Conservation (phyloP, 208 protist genomes). For the Wallacemonas collosoma region DNA sequence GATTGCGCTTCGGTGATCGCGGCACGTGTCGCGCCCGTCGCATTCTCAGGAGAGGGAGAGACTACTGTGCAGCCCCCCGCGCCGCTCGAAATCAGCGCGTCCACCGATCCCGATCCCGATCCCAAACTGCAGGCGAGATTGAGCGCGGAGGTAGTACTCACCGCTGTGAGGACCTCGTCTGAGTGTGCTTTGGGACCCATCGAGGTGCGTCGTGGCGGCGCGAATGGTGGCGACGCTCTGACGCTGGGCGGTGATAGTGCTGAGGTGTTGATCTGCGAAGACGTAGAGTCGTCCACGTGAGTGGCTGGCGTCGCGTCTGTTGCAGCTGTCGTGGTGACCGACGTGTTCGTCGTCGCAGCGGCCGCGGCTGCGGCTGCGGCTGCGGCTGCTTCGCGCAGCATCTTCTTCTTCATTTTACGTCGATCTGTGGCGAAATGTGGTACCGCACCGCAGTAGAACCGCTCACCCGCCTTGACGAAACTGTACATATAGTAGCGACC, state of each 20-base stretch:
- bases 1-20: no score
- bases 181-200: neutral
- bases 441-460: conserved; percentile 65
- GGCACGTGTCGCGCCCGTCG: no score
- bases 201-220: neutral
- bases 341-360: neutral
- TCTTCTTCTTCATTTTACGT: conserved; percentile 15
- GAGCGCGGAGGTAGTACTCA: neutral
- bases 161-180: neutral
- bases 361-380: neutral
- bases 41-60: no score
- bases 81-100: neutral
- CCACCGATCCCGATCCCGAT: neutral
- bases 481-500: conserved; percentile 73
- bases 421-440: conserved; percentile 45
- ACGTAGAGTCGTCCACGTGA: no score
- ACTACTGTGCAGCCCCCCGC: no score
- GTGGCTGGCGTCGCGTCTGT: neutral
- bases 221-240: neutral
- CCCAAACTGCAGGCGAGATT: neutral
- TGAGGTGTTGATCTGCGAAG: no score
- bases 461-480: conserved; percentile 51
- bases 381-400: conserved; percentile 1
- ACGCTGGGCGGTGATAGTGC: no score
- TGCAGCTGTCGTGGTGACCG: neutral